Evolutionary conservation across 345 rosid genomes (phyloP), one percentile per base, ranked within the genome.

Genomic region (Gossypium sturtianum): DNA sequence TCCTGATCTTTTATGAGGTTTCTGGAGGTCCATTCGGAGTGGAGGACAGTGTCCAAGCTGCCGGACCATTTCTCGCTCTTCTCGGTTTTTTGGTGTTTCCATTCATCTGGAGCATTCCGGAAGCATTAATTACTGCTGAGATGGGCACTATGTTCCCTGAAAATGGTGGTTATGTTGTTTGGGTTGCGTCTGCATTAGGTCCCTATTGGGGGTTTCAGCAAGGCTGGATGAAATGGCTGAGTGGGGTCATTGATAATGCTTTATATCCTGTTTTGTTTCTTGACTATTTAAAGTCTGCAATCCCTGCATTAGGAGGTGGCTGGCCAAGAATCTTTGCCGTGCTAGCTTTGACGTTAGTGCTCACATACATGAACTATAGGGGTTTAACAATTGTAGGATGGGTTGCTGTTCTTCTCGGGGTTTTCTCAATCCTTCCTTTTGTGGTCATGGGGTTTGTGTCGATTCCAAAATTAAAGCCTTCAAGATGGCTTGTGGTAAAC

Each of bases 121-220:
- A 65, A 19, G 69, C 69, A 9, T 65, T 65, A 65, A 65, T 65
- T 43, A 65, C 69, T 43, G 69, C 69, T n/a, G 69, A 65, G 51
- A 65, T 65, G 69, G 51, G 69, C 22, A 65, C 69, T 20, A 65
- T 65, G 69, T 65, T 65, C 51, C 69, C 69, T 11, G 69, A 65
- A 65, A 65, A 65, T 65, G 69, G 69, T 43, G 69, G 69, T 65
- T 65, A 65, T 65, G 69, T 65, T 43, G 69, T 65, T n/a, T 65
- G 69, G 69, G 69, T 65, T 65, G 25, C 69, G 11, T 10, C 69
- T 4, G 69, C 51, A 19, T 65, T 65, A 43, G 69, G 69, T 65
- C 69, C 69, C 25, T 65, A 65, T 65, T 65, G 69, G 69, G 69
- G 69, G 27, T 65, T 65, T 65, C 69, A 65, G 69, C 69, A 65